A percentile compares a stretch with the other conserved stretches of the same genome.
phyloP scores from a whole-genome alignment of 75 land plant species.

The Cupressus sempervirens region DNA sequence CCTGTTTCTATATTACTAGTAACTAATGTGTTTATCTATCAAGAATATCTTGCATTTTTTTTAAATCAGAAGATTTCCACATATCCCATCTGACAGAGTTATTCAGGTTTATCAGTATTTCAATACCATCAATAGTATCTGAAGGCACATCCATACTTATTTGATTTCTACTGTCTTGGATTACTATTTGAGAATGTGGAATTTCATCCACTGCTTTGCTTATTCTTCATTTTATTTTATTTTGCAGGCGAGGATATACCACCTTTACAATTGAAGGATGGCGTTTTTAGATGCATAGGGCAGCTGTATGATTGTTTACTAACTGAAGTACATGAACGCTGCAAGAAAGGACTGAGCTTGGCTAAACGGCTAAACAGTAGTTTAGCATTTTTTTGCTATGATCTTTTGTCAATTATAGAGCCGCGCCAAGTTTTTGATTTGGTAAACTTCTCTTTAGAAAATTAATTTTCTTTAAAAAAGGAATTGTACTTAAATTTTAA shows the following conservation, averaged over 20 bases:
- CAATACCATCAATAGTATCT: not conserved
- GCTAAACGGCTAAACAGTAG: slow-evolving; percentile 92
- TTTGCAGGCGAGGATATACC: slow-evolving; percentile 86
- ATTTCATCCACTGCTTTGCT: not conserved
- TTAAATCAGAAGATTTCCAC: not conserved
- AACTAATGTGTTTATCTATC: not conserved
- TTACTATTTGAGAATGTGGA: not conserved
- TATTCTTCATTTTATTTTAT: not conserved
- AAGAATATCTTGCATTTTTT: not conserved
- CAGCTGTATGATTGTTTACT: slow-evolving; percentile 96
- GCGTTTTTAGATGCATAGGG: slow-evolving; percentile 86
- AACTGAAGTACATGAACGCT: slow-evolving; percentile 98
- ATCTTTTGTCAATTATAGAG: slow-evolving; percentile 86
- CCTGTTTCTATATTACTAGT: too few species aligned
- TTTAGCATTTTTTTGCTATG: slow-evolving; percentile 95
- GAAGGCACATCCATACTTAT: not conserved
- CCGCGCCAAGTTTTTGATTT: slow-evolving; percentile 99
- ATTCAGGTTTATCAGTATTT: not conserved
- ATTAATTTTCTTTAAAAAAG: not conserved
- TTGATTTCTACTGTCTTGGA: not conserved
- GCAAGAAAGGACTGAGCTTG: slow-evolving; percentile 88
- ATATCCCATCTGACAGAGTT: not conserved
- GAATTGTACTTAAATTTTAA: not conserved
- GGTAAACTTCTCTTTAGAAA: slow-evolving; percentile 38
- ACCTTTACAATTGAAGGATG: slow-evolving; percentile 93